A percentile compares a stretch with the other conserved stretches of the same genome.
phyloP scores from a whole-genome alignment of 306 rosid species.

The Medicago ruthenica region DNA sequence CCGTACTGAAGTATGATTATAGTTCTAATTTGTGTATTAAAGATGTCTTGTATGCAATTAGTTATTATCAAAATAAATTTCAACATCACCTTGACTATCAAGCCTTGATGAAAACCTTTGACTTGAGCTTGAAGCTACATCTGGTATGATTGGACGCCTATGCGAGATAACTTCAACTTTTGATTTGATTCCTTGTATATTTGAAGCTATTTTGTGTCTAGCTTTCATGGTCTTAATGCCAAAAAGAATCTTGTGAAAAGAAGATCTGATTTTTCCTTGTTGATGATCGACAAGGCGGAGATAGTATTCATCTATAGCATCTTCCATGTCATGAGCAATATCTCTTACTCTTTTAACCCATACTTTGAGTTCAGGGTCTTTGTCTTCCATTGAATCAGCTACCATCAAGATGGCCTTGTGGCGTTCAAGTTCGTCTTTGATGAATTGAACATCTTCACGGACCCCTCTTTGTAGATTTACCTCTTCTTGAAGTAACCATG shows the following conservation, averaged over 20 bases:
- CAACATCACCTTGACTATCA: neutral
- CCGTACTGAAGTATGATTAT: neutral
- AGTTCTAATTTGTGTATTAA: neutral
- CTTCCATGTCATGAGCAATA: conserved; percentile 59
- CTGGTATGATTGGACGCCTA: conserved; percentile 37
- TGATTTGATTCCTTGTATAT: conserved; percentile 46
- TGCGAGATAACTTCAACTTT: conserved; percentile 43
- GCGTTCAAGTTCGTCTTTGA: conserved; percentile 53
- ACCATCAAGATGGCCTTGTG: conserved; percentile 46
- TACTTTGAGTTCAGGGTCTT: conserved; percentile 51
- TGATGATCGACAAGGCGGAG: conserved; percentile 42
- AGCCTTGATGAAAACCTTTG: conserved; percentile 9
- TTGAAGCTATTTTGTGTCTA: conserved; percentile 43
- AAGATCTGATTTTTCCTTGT: neutral
- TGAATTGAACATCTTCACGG: conserved; percentile 48
- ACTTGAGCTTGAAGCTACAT: conserved; percentile 23
- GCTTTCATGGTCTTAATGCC: conserved; percentile 37
- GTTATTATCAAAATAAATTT: neutral
- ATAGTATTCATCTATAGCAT: conserved; percentile 55
- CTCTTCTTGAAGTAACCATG: conserved; percentile 46
- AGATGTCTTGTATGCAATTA: too few species aligned
- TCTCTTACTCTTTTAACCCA: conserved; percentile 58
- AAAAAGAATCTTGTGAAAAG: neutral
- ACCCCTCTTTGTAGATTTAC: conserved; percentile 53
- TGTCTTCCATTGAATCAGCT: conserved; percentile 53